Percentiles rank a stretch among this genome's conserved stretches.
These are phyloP conservation scores for Knufia petricola DNA, from an alignment of 2,329 filamentous ascomycete genomes.

Conservation along the genomic window DNA sequence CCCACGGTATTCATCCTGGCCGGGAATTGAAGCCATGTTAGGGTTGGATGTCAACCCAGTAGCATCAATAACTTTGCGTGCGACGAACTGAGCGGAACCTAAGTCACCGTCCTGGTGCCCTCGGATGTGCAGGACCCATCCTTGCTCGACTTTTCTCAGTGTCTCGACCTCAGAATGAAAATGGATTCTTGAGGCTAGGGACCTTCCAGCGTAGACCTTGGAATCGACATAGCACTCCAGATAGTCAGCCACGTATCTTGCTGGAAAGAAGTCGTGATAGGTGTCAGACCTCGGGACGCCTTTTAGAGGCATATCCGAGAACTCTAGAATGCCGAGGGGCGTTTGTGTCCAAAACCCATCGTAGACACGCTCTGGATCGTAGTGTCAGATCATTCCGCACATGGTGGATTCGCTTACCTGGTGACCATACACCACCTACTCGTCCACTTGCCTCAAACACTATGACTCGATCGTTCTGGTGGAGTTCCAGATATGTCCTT, in stretches of 20 bases:
- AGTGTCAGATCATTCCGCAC: no score
- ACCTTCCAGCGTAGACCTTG: slow-evolving; percentile 39
- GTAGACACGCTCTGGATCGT: slow-evolving; percentile 41
- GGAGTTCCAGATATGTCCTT: slow-evolving; percentile 51
- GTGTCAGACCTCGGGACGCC: slow-evolving; percentile 14
- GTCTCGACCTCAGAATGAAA: slow-evolving; percentile 42
- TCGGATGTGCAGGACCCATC: slow-evolving; percentile 30
- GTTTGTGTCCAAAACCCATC: slow-evolving; percentile 65
- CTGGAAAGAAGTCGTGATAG: no score
- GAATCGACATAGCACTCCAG: no score
- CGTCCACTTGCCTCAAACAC: slow-evolving; percentile 50
- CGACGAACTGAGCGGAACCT: slow-evolving; percentile 17
- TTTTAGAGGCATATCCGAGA: slow-evolving; percentile 64
- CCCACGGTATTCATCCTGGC: slow-evolving; percentile 41
- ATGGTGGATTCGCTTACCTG: slow-evolving; percentile 30
- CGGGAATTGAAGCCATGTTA: slow-evolving; percentile 44
- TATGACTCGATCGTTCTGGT: slow-evolving; percentile 47
- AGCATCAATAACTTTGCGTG: slow-evolving; percentile 48
- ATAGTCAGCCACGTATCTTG: no score
- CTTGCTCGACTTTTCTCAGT: slow-evolving; percentile 33
- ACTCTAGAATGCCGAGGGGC: slow-evolving; percentile 62
- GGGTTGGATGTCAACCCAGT: slow-evolving; percentile 53
- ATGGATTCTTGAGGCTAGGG: slow-evolving; percentile 40
- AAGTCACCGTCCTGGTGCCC: slow-evolving; percentile 19
- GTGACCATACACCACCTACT: slow-evolving; percentile 62